phyloP scores from a whole-genome alignment of 2,329 filamentous ascomycete genomes.

The Aulographum hederae region DNA sequence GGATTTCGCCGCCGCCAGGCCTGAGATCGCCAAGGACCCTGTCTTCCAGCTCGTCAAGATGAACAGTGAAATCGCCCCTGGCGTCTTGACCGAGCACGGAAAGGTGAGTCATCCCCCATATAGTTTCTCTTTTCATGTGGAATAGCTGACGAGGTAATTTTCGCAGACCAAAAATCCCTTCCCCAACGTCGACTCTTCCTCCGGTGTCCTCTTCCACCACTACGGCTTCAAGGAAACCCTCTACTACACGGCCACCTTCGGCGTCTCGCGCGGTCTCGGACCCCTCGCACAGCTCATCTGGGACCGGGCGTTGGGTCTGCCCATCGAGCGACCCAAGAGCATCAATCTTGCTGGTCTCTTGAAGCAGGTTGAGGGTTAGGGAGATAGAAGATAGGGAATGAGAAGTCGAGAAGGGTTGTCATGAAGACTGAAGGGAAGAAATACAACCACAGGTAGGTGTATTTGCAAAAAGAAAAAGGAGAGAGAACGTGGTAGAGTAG shows the following conservation, averaged over 20 bases:
- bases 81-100: conserved; percentile 82
- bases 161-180: conserved; percentile 78
- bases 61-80: conserved; percentile 81
- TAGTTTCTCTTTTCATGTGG: not conserved
- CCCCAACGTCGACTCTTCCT: conserved; percentile 88
- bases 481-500: no score
- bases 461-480: no score
- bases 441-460: no score
- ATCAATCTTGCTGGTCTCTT: conserved; percentile 81
- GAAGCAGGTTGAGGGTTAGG: no score
- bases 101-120: conserved; percentile 37
- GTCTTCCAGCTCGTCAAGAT: conserved; percentile 88
- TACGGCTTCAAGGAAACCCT: conserved; percentile 95
- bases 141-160: conserved; percentile 4
- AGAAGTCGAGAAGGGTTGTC: no score
- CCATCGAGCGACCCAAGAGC: conserved; percentile 95
- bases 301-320: conserved; percentile 83
- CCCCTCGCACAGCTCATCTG: conserved; percentile 89
- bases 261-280: conserved; percentile 56
- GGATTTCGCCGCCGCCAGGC: conserved; percentile 76
- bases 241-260: conserved; percentile 68
- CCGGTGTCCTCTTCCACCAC: conserved; percentile 91
- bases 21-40: conserved; percentile 70
- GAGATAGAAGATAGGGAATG: no score
- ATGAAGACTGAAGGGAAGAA: no score